These are phyloP conservation scores for Ustanciosporium gigantosporum DNA, from an alignment of 1,284 basidiomycete genomes.

Conservation along the genomic window DNA sequence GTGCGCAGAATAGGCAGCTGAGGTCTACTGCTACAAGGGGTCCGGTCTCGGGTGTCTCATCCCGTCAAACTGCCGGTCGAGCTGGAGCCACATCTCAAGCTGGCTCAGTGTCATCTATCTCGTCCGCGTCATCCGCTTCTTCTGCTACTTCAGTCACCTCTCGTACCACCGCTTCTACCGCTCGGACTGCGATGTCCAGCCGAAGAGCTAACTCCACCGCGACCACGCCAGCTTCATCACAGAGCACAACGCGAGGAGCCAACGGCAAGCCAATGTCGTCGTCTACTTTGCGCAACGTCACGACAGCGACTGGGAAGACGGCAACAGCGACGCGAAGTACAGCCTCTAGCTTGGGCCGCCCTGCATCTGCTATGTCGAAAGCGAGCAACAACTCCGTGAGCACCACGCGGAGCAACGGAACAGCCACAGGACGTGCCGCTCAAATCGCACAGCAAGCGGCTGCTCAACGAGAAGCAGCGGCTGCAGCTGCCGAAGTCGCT, in stretches of 20 bases:
- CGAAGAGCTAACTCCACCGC: no score
- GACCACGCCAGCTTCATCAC: slow-evolving; percentile 9
- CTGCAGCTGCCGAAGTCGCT: neutral
- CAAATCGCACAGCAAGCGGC: neutral
- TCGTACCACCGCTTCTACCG: slow-evolving; percentile 21
- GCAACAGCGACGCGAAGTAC: neutral
- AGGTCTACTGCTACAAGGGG: slow-evolving; percentile 14
- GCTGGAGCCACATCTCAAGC: slow-evolving; percentile 27
- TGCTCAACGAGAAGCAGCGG: neutral
- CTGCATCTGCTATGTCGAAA: slow-evolving; percentile 34
- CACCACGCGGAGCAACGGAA: slow-evolving; percentile 8
- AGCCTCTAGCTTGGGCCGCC: slow-evolving; percentile 15
- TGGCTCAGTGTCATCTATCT: slow-evolving; percentile 31
- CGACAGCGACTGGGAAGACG: slow-evolving; percentile 6
- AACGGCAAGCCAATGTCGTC: slow-evolving; percentile 4
- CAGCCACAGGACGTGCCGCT: slow-evolving; percentile 7
- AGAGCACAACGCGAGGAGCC: slow-evolving; percentile 2
- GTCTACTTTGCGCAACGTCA: neutral
- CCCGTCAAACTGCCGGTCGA: neutral
- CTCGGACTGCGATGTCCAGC: slow-evolving; percentile 3
- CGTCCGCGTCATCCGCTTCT: slow-evolving; percentile 15
- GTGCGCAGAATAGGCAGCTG: slow-evolving; percentile 10
- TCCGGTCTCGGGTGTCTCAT: neutral
- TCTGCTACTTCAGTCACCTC: slow-evolving; percentile 29
- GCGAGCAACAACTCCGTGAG: slow-evolving; percentile 19